Percentiles rank a stretch among this genome's conserved stretches.
Evolutionary conservation across 73 alveolate genomes (phyloP).

Genomic region (Blepharisma japonicum): DNA sequence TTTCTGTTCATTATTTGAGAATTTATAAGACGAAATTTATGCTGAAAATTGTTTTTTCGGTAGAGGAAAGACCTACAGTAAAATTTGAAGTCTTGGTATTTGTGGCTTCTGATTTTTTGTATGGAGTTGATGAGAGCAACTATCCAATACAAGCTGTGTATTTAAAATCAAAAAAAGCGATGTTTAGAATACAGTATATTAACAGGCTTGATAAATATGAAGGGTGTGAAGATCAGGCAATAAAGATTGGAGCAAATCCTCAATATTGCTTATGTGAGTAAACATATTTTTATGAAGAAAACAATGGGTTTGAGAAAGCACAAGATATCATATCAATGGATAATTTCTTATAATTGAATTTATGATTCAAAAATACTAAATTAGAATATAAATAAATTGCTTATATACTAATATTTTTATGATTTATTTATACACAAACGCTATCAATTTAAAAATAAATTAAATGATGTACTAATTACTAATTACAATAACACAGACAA

Average conservation of each 20-base stretch:
- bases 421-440: too few species aligned
- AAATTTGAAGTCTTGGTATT: conserved; percentile 9
- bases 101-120: conserved; percentile 8
- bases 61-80: neutral
- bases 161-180: neutral
- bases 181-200: neutral
- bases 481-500: too few species aligned
- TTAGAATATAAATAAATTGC: too few species aligned
- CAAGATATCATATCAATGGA: too few species aligned
- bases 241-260: neutral
- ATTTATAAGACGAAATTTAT: neutral
- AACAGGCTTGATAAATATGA: conserved; percentile 25
- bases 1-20: neutral
- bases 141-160: neutral
- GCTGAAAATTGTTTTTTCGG: neutral
- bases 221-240: conserved; percentile 15
- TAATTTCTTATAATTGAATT: too few species aligned
- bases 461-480: too few species aligned
- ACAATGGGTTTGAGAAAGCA: too few species aligned
- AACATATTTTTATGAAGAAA: too few species aligned
- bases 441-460: too few species aligned
- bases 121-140: neutral
- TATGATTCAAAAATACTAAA: too few species aligned
- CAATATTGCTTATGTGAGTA: neutral
- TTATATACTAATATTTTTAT: too few species aligned